These are phyloP conservation scores for Claviceps arundinis DNA, from an alignment of 2,329 filamentous ascomycete species.

Conservation along the genomic window DNA sequence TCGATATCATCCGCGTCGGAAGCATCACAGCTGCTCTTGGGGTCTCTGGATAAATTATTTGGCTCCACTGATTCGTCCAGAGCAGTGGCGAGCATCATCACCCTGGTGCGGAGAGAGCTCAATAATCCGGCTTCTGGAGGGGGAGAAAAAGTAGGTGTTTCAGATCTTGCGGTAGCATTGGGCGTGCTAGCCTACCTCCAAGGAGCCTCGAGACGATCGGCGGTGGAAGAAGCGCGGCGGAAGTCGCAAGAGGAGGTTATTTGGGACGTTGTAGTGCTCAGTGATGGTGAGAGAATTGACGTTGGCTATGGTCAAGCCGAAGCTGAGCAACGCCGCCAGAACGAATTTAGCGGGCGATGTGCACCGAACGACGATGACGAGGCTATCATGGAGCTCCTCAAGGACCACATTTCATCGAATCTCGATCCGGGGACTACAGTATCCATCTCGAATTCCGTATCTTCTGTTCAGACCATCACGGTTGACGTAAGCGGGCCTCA, in stretches of 20 bases:
- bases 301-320: constrained; percentile 22
- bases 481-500: constrained; percentile 45
- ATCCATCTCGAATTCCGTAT: constrained; percentile 45
- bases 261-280: constrained; percentile 54
- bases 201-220: constrained; percentile 36
- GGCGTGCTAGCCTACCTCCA: constrained; percentile 50
- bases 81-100: constrained; percentile 53
- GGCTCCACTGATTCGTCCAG: constrained; percentile 57
- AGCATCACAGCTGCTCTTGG: constrained; percentile 43
- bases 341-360: neutral
- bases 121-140: constrained; percentile 47
- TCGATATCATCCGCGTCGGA: constrained; percentile 41
- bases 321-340: constrained; percentile 8
- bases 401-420: constrained; percentile 39
- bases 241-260: constrained; percentile 41
- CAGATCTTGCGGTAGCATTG: constrained; percentile 47
- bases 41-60: constrained; percentile 49
- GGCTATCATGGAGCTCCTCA: constrained; percentile 30
- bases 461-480: constrained; percentile 49
- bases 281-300: constrained; percentile 44
- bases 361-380: constrained; percentile 23
- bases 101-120: constrained; percentile 50
- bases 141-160: constrained; percentile 46
- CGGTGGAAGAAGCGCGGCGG: constrained; percentile 34
- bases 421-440: constrained; percentile 43